Conservation (phyloP, 106 monocot species). For the Dioscorea alata region DNA sequence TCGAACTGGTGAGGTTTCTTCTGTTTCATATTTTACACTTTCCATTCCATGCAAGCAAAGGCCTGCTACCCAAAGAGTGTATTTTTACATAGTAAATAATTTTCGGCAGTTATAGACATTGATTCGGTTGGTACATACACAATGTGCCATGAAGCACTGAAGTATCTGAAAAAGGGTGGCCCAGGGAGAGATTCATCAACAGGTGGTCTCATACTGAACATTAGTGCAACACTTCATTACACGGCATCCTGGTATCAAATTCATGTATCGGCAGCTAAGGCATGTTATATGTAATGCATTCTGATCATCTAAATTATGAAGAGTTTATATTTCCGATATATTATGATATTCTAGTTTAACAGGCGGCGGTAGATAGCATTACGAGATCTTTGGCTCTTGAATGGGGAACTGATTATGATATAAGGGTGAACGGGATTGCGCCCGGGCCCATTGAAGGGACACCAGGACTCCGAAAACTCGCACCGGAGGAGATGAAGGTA, state of each 20-base stretch:
- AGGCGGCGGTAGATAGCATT: constrained; percentile 95
- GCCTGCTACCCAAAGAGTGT: too few relatives aligned
- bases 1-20: constrained; percentile 47
- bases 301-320: too few relatives aligned
- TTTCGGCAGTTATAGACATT: constrained; percentile 73
- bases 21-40: too few relatives aligned
- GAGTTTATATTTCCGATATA: background rate
- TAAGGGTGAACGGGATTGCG: constrained; percentile 95
- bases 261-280: constrained; percentile 96
- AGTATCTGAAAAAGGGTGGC: constrained; percentile 75
- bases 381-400: constrained; percentile 91
- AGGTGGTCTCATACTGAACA: constrained; percentile 86
- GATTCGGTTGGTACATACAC: constrained; percentile 96
- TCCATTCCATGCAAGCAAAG: too few relatives aligned
- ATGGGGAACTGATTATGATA: constrained; percentile 94
- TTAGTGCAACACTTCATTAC: constrained; percentile 91
- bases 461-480: constrained; percentile 77
- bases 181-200: constrained; percentile 35
- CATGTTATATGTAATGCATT: constrained; percentile 1
- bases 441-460: constrained; percentile 87
- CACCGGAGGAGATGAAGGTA: constrained; percentile 52
- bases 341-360: constrained; percentile 1
- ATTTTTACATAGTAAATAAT: too few relatives aligned
- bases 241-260: constrained; percentile 94
- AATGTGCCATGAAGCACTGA: constrained; percentile 84